Percentiles rank a stretch among this genome's conserved stretches.
phyloP scores from a whole-genome alignment of 257 asterid genomes.

The Solanum tarijense region DNA sequence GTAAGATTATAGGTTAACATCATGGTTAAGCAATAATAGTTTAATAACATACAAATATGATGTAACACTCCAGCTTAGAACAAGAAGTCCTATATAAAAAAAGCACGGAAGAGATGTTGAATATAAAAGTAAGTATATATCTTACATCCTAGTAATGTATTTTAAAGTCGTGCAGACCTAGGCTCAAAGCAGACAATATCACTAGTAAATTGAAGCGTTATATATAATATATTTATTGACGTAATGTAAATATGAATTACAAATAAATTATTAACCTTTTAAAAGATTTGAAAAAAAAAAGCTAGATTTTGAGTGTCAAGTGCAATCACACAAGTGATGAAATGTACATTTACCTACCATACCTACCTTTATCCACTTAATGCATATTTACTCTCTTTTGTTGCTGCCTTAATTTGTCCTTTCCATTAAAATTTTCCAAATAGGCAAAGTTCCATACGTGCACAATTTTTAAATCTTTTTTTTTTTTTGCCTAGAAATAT shows the following conservation, averaged over 20 bases:
- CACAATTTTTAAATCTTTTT: background rate
- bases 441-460: background rate
- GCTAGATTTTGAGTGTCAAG: background rate
- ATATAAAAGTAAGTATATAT: too few relatives aligned
- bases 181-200: fast-evolving
- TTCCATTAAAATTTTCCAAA: background rate
- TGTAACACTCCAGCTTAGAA: background rate
- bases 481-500: background rate
- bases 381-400: background rate
- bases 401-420: background rate
- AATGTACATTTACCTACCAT: background rate
- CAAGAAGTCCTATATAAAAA: fast-evolving
- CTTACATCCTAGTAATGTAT: too few relatives aligned
- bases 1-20: background rate
- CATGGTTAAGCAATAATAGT: background rate
- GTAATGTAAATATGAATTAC: background rate
- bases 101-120: fast-evolving
- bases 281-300: background rate
- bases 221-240: background rate
- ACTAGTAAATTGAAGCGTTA: fast-evolving
- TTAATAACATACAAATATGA: background rate
- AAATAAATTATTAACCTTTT: background rate
- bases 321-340: background rate
- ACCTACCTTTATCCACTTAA: background rate
- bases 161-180: background rate